phyloP scores from a whole-genome alignment of 257 asterid genomes.

The Solanum neorickii region DNA sequence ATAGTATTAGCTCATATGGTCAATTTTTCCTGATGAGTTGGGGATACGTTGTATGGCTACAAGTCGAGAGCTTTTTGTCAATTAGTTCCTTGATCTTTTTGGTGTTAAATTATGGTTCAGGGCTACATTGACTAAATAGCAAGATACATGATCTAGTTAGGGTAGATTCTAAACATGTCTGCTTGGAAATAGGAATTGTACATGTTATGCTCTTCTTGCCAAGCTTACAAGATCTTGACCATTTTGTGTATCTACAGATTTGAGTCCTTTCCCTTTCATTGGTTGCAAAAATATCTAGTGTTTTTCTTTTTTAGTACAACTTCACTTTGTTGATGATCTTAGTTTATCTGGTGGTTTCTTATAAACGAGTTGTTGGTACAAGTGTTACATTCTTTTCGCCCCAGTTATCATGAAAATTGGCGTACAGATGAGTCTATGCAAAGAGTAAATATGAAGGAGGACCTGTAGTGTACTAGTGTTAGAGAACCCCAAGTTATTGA shows the following conservation, averaged over 20 bases:
- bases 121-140: background rate
- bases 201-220: background rate
- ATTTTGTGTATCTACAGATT: background rate
- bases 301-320: background rate
- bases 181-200: background rate
- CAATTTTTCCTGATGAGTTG: background rate
- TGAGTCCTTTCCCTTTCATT: background rate
- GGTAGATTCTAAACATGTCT: background rate
- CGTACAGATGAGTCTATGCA: background rate
- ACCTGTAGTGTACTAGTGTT: background rate
- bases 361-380: background rate
- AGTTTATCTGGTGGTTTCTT: background rate
- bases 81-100: background rate
- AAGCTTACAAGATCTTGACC: background rate
- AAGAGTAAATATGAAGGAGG: background rate
- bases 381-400: background rate
- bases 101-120: background rate
- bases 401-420: background rate
- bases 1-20: background rate
- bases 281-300: background rate
- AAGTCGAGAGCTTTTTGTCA: background rate
- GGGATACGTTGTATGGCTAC: background rate
- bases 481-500: background rate
- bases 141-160: background rate
- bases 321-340: background rate